phyloP scores from a whole-genome alignment of 805 yeast species.

The Tanozyma kutaoensis region DNA sequence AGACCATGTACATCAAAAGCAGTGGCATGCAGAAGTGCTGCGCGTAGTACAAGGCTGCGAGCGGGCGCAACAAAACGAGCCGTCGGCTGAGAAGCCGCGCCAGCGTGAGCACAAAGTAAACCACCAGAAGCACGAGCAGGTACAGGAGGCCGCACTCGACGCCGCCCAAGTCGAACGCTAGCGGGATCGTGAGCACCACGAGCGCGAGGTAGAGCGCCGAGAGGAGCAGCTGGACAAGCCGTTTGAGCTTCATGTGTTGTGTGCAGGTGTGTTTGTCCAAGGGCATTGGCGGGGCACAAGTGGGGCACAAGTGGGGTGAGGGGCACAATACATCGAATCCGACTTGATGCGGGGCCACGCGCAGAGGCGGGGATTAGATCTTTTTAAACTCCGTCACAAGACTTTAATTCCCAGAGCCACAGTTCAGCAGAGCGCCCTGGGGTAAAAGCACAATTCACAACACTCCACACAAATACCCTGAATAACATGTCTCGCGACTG shows the following conservation, averaged over 20 bases:
- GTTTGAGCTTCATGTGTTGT: not conserved
- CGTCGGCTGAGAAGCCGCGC: conserved; percentile 41
- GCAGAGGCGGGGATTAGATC: too few relatives aligned
- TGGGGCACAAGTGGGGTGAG: not conserved
- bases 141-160: conserved; percentile 79
- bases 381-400: too few relatives aligned
- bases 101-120: conserved; percentile 65
- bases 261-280: not conserved
- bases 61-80: conserved; percentile 21
- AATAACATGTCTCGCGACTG: too few relatives aligned
- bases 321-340: too few relatives aligned
- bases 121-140: conserved; percentile 42
- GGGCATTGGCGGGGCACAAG: not conserved
- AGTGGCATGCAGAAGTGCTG: conserved; percentile 82
- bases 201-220: conserved; percentile 36
- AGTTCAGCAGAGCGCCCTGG: too few relatives aligned
- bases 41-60: conserved; percentile 43
- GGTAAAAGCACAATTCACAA: too few relatives aligned
- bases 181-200: conserved; percentile 72
- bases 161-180: conserved; percentile 92
- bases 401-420: too few relatives aligned
- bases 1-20: conserved; percentile 53
- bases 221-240: not conserved
- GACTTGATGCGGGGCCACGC: too few relatives aligned
- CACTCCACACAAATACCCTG: too few relatives aligned